These are phyloP conservation scores for Blepharisma undulans DNA, from an alignment of 169 alveolate genomes.

Conservation along the genomic window DNA sequence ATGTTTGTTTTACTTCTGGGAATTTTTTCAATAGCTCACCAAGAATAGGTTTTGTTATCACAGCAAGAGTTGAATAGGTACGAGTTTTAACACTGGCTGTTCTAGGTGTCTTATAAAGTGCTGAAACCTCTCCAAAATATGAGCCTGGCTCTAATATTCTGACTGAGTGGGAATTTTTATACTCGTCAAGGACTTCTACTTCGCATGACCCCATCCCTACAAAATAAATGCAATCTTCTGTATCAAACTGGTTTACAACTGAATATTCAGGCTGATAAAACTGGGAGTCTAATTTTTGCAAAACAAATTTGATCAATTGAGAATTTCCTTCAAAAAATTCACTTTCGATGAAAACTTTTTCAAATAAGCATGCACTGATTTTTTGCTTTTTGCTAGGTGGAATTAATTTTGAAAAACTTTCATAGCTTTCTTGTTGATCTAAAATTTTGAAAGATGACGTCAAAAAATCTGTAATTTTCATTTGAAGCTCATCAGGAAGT, in stretches of 20 bases:
- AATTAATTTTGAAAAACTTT: background rate
- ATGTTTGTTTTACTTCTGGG: background rate
- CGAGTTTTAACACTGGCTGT: conserved; percentile 93
- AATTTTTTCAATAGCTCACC: background rate
- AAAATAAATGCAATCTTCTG: background rate
- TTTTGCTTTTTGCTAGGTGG: conserved; percentile 18
- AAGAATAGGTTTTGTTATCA: background rate
- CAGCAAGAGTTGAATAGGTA: conserved; percentile 16
- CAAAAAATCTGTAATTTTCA: conserved; percentile 9
- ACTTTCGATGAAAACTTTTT: background rate
- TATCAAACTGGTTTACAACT: background rate
- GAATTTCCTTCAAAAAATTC: background rate
- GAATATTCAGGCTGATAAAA: conserved; percentile 25
- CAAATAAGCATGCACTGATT: background rate
- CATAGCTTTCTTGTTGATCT: background rate
- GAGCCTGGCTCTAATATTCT: conserved; percentile 91
- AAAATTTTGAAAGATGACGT: background rate
- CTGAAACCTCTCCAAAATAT: conserved; percentile 97
- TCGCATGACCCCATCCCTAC: background rate
- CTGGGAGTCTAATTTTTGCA: background rate
- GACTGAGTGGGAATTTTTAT: conserved; percentile 57
- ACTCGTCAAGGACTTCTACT: conserved; percentile 26
- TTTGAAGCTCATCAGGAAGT: conserved; percentile 1
- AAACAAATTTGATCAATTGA: background rate
- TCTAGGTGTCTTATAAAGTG: conserved; percentile 93